Conservation (phyloP, 2,329 filamentous ascomycete species). For the Dothistroma pini region DNA sequence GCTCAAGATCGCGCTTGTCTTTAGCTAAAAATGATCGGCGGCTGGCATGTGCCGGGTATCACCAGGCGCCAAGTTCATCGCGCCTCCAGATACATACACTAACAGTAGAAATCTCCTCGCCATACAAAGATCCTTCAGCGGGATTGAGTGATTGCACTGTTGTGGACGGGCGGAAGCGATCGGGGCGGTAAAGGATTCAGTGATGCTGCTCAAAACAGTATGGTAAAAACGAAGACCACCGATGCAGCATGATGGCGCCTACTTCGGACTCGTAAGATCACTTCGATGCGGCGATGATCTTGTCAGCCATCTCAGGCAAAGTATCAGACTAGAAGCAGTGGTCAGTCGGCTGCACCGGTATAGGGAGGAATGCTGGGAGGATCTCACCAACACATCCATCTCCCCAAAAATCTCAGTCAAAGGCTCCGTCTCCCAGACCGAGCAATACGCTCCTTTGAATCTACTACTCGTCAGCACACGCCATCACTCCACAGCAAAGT, state of each 20-base stretch:
- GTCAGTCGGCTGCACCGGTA: background rate
- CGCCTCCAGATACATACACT: no score
- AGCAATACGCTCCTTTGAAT: slow-evolving; percentile 53
- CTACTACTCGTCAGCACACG: slow-evolving; percentile 49
- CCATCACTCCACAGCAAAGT: background rate
- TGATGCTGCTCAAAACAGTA: no score
- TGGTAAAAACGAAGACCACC: no score
- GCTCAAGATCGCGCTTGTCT: no score
- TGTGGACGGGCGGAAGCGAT: no score
- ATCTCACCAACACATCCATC: slow-evolving; percentile 13
- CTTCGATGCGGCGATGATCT: slow-evolving; percentile 27
- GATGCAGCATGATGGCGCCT: background rate
- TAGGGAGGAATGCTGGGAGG: background rate
- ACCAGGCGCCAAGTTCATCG: no score
- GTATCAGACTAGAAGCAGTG: slow-evolving; percentile 48
- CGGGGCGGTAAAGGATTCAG: no score
- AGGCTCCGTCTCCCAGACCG: slow-evolving; percentile 50
- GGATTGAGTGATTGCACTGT: no score
- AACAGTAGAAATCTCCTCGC: no score
- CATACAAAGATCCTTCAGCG: no score
- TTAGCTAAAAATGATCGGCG: no score
- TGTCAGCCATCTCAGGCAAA: slow-evolving; percentile 49
- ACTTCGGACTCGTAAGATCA: background rate
- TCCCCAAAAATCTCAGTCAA: slow-evolving; percentile 46
- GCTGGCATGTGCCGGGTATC: no score